Percentiles rank a stretch among this genome's conserved stretches.
Evolutionary conservation across 441 rosid species (phyloP).

Genomic region (Gossypium davidsonii): DNA sequence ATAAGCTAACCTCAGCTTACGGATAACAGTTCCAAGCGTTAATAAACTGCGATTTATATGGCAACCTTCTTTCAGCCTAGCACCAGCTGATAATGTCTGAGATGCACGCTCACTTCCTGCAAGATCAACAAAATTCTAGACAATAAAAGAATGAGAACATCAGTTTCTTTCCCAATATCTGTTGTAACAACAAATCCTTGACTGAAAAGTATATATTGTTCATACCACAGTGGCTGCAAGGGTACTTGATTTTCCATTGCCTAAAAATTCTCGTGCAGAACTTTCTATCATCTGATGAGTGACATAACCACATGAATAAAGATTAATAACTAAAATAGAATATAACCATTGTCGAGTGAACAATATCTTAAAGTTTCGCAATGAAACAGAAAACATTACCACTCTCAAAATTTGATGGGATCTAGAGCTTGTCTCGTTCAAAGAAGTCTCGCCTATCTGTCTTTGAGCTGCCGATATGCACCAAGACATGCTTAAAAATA

Average conservation of each 20-base stretch:
- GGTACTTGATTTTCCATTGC: slow-evolving; percentile 60
- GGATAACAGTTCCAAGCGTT: slow-evolving; percentile 69
- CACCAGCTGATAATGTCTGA: slow-evolving; percentile 63
- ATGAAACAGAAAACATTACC: slow-evolving; percentile 43
- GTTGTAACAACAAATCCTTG: neutral
- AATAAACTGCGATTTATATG: slow-evolving; percentile 69
- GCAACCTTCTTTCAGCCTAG: slow-evolving; percentile 71
- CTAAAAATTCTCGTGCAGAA: slow-evolving; percentile 55
- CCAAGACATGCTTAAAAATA: slow-evolving; percentile 12
- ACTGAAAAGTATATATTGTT: slow-evolving; percentile 1
- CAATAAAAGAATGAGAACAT: slow-evolving; percentile 17
- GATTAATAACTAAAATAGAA: neutral
- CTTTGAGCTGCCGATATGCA: slow-evolving; percentile 71
- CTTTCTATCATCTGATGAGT: slow-evolving; percentile 74
- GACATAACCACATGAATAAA: slow-evolving; percentile 15
- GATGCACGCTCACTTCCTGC: slow-evolving; percentile 85
- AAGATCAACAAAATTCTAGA: slow-evolving; percentile 68
- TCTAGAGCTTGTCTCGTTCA: slow-evolving; percentile 90
- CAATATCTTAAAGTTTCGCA: neutral
- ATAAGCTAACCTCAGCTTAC: slow-evolving; percentile 61
- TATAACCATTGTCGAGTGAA: slow-evolving; percentile 8
- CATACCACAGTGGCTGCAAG: slow-evolving; percentile 82
- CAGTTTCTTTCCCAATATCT: neutral
- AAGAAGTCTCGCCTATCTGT: slow-evolving; percentile 84
- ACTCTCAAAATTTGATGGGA: slow-evolving; percentile 93